These are phyloP conservation scores for Lizonia empirigonia DNA, from an alignment of 2,329 filamentous ascomycete species.

Conservation along the genomic window DNA sequence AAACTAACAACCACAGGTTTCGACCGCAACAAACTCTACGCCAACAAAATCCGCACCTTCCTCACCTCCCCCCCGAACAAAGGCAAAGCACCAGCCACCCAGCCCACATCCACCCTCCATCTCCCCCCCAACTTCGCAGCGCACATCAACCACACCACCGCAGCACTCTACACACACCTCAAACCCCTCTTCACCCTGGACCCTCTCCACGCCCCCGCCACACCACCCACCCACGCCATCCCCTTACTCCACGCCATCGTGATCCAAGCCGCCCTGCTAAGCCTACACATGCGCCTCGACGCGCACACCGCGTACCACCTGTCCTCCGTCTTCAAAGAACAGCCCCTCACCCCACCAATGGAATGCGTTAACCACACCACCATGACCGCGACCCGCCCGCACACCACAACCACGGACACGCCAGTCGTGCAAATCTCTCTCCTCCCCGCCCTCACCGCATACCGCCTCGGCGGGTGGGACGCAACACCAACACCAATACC, in stretches of 20 bases:
- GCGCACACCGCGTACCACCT: conserved; percentile 37
- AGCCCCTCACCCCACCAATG: conserved; percentile 17
- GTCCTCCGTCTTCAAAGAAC: conserved; percentile 35
- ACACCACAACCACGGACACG: neutral
- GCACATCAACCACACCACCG: conserved; percentile 27
- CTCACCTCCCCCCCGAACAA: neutral
- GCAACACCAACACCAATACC: neutral
- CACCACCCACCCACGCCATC: conserved; percentile 14
- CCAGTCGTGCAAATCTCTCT: conserved; percentile 29
- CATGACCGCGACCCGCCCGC: conserved; percentile 19
- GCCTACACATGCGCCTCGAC: conserved; percentile 34
- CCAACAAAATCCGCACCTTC: conserved; percentile 10
- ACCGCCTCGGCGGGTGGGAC: conserved; percentile 39
- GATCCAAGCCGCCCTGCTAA: conserved; percentile 34
- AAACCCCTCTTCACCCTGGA: conserved; percentile 23
- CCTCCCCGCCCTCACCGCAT: conserved; percentile 32
- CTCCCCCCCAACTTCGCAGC: conserved; percentile 32
- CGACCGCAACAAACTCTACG: conserved; percentile 24
- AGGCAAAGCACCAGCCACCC: neutral
- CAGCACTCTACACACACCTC: conserved; percentile 29
- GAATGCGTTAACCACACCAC: conserved; percentile 25
- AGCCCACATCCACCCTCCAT: neutral
- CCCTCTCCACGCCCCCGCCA: neutral
- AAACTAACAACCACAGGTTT: conserved; percentile 24
- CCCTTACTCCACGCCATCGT: too few relatives aligned